Evolutionary conservation across 441 rosid genomes (phyloP), one percentile per base, ranked within the genome.

Genomic region (Erodium chrysanthum): DNA sequence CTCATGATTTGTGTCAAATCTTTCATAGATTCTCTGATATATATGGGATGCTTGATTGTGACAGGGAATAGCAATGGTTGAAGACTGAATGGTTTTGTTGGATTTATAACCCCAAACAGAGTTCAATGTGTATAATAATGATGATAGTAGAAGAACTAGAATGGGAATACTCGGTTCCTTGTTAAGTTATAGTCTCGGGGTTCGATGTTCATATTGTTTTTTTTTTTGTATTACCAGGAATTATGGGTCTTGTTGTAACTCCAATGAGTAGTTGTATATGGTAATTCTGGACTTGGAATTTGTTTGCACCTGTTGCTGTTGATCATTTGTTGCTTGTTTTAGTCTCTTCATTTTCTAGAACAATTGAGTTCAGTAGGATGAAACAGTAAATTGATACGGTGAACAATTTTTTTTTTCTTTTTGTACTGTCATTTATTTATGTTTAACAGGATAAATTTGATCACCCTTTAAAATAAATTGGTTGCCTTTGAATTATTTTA

Each of bases 1-100:
- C 37, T 33, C 37, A 33, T 33, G 37, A 33, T 33, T 33, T 33
- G 37, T 33, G 8, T 33, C 37, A n/a, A n/a, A n/a, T n/a, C n/a
- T n/a, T n/a, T n/a, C n/a, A n/a, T n/a, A n/a, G n/a, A n/a, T n/a
- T n/a, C 7, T 33, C 37, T 33, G 37, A 33, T 33, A 33, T 25
- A 25, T 6, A 33, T 33, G 0, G 71, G 74, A 42, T 42, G 68
- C 18, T 71, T 74, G 65, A 42, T 65, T 68, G 60, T 69, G 29
- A 71, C 93, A 89, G 96, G 94, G 81, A 82, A 77, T 68, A 73
- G 75, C 71, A 68, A 72, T 71, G 80, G 80, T 69, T 77, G 76
- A 80, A 69, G 74, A 73, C 65, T 46, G 22, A 44, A 68, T 60
- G 71, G 64, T 33, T 33, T 61, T 56, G 46, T 21, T 17, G 76